Conservation (phyloP, 106 monocot species). For the Allium fistulosum region DNA sequence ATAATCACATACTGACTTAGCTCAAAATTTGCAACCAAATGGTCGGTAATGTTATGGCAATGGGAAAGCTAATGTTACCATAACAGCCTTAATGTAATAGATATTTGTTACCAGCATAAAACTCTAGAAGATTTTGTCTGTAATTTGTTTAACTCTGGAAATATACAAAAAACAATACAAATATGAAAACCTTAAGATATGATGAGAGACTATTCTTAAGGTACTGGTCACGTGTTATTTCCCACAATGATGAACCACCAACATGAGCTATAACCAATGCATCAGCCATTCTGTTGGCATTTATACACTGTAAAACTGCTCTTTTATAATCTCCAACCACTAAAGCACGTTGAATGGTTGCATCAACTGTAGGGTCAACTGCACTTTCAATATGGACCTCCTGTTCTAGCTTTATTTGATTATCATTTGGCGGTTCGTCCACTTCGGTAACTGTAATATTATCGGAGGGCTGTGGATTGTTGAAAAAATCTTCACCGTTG, state of each 20-base stretch:
- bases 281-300: constrained; percentile 91
- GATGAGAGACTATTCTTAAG: constrained; percentile 67
- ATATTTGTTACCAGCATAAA: too few species aligned
- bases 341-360: constrained; percentile 70
- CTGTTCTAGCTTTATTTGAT: constrained; percentile 17
- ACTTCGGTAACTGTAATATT: constrained; percentile 19
- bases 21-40: too few species aligned
- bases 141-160: too few species aligned
- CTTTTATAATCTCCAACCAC: constrained; percentile 91
- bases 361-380: constrained; percentile 56
- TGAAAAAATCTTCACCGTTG: constrained; percentile 91
- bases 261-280: constrained; percentile 93
- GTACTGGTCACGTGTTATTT: constrained; percentile 69
- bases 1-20: too few species aligned
- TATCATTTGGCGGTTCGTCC: constrained; percentile 21
- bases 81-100: too few species aligned
- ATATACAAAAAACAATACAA: not conserved
- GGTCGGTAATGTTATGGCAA: too few species aligned
- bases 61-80: too few species aligned
- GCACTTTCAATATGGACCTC: constrained; percentile 8
- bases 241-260: constrained; percentile 76
- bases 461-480: constrained; percentile 50
- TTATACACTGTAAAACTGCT: constrained; percentile 68
- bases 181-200: constrained; percentile 69
- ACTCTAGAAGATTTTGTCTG: too few species aligned